Evolutionary conservation across 2,329 filamentous ascomycete species (phyloP).

Genomic region (Sclerotinia spermophila): DNA sequence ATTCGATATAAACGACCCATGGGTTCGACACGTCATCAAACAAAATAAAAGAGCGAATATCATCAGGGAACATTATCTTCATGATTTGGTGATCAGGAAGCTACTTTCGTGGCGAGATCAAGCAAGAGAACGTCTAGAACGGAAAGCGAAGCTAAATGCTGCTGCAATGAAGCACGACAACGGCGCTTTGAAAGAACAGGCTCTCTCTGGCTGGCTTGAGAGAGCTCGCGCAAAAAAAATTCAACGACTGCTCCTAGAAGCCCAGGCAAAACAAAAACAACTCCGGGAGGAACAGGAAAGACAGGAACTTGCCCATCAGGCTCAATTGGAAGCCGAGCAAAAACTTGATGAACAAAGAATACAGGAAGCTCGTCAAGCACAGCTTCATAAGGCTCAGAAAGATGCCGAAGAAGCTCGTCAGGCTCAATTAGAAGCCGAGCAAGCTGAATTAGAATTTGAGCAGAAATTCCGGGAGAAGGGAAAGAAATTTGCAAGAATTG

Average conservation of each 20-base stretch:
- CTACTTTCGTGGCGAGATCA: conserved; percentile 32
- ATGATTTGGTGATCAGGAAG: conserved; percentile 21
- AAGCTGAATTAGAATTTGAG: background rate
- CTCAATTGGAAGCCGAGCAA: background rate
- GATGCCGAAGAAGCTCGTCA: background rate
- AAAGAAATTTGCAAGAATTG: conserved; percentile 52
- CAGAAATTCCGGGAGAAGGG: conserved; percentile 42
- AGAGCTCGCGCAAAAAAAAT: background rate
- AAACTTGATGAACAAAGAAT: background rate
- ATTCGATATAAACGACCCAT: background rate
- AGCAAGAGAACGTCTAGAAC: conserved; percentile 36
- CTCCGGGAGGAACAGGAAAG: background rate
- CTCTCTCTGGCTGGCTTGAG: background rate
- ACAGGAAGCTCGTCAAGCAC: background rate
- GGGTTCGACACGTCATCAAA: background rate
- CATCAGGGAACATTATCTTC: conserved; percentile 28
- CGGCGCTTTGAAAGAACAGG: background rate
- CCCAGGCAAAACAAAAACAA: background rate
- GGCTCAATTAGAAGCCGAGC: conserved; percentile 4
- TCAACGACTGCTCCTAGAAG: background rate
- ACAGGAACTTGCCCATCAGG: background rate
- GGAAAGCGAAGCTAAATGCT: conserved; percentile 40
- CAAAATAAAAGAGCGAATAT: conserved; percentile 25
- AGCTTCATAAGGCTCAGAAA: background rate
- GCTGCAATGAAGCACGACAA: conserved; percentile 25